Percentiles rank a stretch among this genome's conserved stretches.
Evolutionary conservation across 2,329 filamentous ascomycete genomes (phyloP).

Genomic region (Neurospora sp.): DNA sequence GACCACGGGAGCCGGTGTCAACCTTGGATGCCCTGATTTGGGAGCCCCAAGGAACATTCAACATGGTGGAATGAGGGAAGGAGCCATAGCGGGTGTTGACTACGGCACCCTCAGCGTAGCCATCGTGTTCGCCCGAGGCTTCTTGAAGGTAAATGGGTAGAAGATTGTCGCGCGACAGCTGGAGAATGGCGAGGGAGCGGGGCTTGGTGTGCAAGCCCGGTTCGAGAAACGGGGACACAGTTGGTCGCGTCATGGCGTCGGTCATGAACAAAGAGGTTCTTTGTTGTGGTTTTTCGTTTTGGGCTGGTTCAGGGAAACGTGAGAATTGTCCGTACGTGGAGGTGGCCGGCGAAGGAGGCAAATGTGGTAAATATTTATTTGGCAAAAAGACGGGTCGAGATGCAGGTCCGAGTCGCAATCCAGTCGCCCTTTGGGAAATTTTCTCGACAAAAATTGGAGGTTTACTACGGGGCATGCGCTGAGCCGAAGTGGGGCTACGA

Average conservation of each 20-base stretch:
- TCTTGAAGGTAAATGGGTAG: slow-evolving; percentile 62
- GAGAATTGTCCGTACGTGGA: background rate
- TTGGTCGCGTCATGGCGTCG: background rate
- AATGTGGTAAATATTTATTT: background rate
- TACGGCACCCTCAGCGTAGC: slow-evolving; percentile 66
- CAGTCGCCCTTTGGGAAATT: background rate
- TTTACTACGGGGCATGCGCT: background rate
- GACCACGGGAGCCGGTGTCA: slow-evolving; percentile 80
- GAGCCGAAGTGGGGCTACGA: background rate
- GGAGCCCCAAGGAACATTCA: slow-evolving; percentile 78
- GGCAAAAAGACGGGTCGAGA: background rate
- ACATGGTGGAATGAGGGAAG: slow-evolving; percentile 68
- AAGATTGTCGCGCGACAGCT: slow-evolving; percentile 79
- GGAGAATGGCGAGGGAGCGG: slow-evolving; percentile 68
- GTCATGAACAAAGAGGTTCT: background rate
- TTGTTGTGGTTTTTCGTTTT: background rate
- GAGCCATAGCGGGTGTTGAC: slow-evolving; percentile 93
- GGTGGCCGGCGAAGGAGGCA: background rate
- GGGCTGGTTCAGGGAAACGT: background rate
- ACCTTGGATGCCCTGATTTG: slow-evolving; percentile 85
- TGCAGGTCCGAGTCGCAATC: background rate
- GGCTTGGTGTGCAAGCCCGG: slow-evolving; percentile 52
- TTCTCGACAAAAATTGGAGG: background rate
- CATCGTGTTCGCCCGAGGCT: slow-evolving; percentile 52
- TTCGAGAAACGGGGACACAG: slow-evolving; percentile 66